A percentile compares a stretch with the other conserved stretches of the same genome.
phyloP scores from a whole-genome alignment of 2,329 filamentous ascomycete genomes.

The Plenodomus biglobosus region DNA sequence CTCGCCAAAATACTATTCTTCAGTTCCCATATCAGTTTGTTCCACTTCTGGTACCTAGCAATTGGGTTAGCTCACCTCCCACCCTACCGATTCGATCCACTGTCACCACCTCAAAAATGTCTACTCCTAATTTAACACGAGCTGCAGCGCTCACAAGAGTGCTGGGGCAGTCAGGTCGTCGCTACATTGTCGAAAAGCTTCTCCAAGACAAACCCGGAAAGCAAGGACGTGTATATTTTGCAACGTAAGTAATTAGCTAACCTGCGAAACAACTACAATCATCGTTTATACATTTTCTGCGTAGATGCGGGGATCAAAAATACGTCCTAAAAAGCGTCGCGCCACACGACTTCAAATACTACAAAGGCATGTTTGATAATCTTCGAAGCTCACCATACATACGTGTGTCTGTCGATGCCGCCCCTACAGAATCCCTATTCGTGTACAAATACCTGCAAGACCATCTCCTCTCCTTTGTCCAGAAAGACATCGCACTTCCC shows the following conservation, averaged over 20 bases:
- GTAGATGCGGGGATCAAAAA: slow-evolving; percentile 2
- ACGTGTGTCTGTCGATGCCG: slow-evolving; percentile 39
- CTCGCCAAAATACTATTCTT: neutral
- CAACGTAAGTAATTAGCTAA: slow-evolving; percentile 3
- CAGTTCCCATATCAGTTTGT: neutral
- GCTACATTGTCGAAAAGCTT: slow-evolving; percentile 12
- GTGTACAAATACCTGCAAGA: slow-evolving; percentile 50
- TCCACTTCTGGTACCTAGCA: neutral
- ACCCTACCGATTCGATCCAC: neutral
- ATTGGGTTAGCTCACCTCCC: neutral
- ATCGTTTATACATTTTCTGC: slow-evolving; percentile 1
- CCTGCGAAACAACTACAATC: neutral
- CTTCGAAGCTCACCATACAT: slow-evolving; percentile 9
- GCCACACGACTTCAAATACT: slow-evolving; percentile 6
- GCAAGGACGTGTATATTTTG: slow-evolving; percentile 2
- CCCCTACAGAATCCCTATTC: slow-evolving; percentile 51
- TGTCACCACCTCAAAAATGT: neutral
- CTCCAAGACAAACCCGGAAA: slow-evolving; percentile 3
- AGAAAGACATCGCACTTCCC: slow-evolving; percentile 43
- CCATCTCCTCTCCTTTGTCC: slow-evolving; percentile 48
- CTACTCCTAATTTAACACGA: neutral
- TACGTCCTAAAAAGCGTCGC: slow-evolving; percentile 9
- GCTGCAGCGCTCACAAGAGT: slow-evolving; percentile 9
- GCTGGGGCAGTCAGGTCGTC: slow-evolving; percentile 13
- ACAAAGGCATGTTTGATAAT: slow-evolving; percentile 13